Evolutionary conservation across 2,329 filamentous ascomycete species (phyloP).

Genomic region (Xylariaceae sp.): DNA sequence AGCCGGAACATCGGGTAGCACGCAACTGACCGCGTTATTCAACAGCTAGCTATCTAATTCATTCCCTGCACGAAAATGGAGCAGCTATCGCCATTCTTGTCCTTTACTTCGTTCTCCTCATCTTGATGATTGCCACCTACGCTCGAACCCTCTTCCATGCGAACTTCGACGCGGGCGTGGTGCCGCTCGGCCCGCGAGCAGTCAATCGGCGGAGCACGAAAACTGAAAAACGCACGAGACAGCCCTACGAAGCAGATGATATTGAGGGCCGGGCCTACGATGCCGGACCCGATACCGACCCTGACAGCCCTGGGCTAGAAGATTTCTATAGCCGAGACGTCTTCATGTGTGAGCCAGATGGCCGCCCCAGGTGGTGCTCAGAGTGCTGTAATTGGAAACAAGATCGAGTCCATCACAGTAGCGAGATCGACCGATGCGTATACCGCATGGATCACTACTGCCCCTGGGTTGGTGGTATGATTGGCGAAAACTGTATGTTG

Average conservation of each 20-base stretch:
- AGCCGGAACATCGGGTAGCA: background rate
- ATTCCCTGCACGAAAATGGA: conserved; percentile 52
- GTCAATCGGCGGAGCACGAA: conserved; percentile 38
- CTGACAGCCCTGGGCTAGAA: conserved; percentile 73
- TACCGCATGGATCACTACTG: conserved; percentile 95
- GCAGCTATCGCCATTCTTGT: conserved; percentile 73
- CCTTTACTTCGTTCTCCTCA: conserved; percentile 74
- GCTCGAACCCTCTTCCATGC: conserved; percentile 73
- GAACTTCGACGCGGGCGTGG: conserved; percentile 72
- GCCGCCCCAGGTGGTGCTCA: conserved; percentile 85
- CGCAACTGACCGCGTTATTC: conserved; percentile 3
- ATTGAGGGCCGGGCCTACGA: conserved; percentile 44
- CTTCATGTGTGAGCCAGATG: conserved; percentile 83
- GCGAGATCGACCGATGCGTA: conserved; percentile 80
- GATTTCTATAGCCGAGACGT: conserved; percentile 81
- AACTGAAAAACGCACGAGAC: conserved; percentile 33
- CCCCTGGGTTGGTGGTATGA: conserved; percentile 93
- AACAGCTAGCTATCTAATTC: conserved; percentile 74
- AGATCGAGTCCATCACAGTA: conserved; percentile 86
- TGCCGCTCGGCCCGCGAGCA: conserved; percentile 64
- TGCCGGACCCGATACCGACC: conserved; percentile 51
- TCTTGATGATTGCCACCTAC: conserved; percentile 71
- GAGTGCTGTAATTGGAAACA: conserved; percentile 86
- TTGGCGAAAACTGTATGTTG: conserved; percentile 74
- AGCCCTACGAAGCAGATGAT: conserved; percentile 33